Conservation (phyloP, 345 rosid genomes). For the Noccaea caerulescens region DNA sequence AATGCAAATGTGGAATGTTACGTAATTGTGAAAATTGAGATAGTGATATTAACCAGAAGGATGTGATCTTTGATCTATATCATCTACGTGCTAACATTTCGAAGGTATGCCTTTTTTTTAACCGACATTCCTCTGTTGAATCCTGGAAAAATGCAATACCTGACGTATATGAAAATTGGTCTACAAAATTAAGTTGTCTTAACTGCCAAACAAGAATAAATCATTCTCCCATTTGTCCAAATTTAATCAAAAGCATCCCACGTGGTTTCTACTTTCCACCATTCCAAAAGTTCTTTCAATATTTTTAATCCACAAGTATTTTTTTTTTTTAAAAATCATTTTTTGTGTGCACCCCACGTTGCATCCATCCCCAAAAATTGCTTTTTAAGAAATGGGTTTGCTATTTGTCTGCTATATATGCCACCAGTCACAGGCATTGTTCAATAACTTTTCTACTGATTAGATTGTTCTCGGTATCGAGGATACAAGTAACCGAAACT, state of each 20-base stretch:
- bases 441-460: conserved; percentile 27
- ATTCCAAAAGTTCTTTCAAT: conserved; percentile 27
- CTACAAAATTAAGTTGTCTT: conserved; percentile 13
- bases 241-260: conserved; percentile 51
- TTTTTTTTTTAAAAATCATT: neutral
- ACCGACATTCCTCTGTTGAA: too few relatives aligned
- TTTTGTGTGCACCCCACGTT: conserved; percentile 34
- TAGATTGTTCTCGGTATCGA: conserved; percentile 23
- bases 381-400: conserved; percentile 15
- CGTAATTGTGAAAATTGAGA: too few relatives aligned
- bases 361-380: conserved; percentile 42
- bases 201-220: conserved; percentile 19
- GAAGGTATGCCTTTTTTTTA: too few relatives aligned
- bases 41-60: too few relatives aligned
- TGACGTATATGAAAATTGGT: neutral
- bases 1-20: too few relatives aligned
- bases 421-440: neutral
- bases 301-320: conserved; percentile 11
- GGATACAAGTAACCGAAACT: conserved; percentile 16
- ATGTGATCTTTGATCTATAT: too few relatives aligned
- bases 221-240: conserved; percentile 20
- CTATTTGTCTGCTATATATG: neutral
- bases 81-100: too few relatives aligned
- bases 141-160: too few relatives aligned
- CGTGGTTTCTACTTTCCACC: conserved; percentile 50